Percentiles rank a stretch among this genome's conserved stretches.
These are phyloP conservation scores for Ophiognomonia clavigignenti-juglandacearum DNA, from an alignment of 2,329 filamentous ascomycete genomes.

Conservation along the genomic window DNA sequence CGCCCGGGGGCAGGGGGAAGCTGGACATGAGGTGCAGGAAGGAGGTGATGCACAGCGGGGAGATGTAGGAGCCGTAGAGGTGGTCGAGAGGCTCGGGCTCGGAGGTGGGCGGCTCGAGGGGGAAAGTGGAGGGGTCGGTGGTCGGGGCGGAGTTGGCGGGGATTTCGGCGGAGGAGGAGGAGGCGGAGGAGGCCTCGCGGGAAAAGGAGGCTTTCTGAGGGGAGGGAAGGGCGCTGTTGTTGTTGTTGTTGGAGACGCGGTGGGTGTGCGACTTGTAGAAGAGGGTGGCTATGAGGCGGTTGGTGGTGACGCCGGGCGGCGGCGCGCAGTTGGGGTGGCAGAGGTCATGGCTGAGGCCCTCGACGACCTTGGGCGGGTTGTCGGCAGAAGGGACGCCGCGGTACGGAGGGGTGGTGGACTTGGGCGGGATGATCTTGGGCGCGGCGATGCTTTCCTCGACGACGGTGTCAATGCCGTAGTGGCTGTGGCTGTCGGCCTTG, in stretches of 20 bases:
- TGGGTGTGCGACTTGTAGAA: slow-evolving; percentile 50
- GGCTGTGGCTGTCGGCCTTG: slow-evolving; percentile 47
- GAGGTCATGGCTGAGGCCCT: slow-evolving; percentile 57
- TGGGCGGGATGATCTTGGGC: slow-evolving; percentile 18
- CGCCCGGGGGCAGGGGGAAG: slow-evolving; percentile 50
- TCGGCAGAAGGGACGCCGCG: slow-evolving; percentile 57
- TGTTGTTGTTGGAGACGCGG: slow-evolving; percentile 27
- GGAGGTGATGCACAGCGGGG: slow-evolving; percentile 59
- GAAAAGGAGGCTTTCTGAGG: slow-evolving; percentile 27
- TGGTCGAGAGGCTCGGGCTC: slow-evolving; percentile 58
- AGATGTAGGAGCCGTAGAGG: slow-evolving; percentile 62
- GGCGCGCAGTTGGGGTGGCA: slow-evolving; percentile 61
- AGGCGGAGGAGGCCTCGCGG: slow-evolving; percentile 23
- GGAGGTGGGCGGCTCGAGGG: slow-evolving; percentile 52
- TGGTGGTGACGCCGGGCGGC: slow-evolving; percentile 38
- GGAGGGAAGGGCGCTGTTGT: slow-evolving; percentile 31
- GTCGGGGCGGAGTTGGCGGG: slow-evolving; percentile 56
- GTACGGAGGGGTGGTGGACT: slow-evolving; percentile 40
- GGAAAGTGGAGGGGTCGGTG: slow-evolving; percentile 52
- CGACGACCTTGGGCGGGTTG: slow-evolving; percentile 54
- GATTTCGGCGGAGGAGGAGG: slow-evolving; percentile 27
- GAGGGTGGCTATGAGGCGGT: slow-evolving; percentile 56
- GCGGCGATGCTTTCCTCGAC: slow-evolving; percentile 47
- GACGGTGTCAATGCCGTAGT: slow-evolving; percentile 61
- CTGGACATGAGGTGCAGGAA: slow-evolving; percentile 63